These are phyloP conservation scores for Calonectria leucothoes DNA, from an alignment of 2,329 filamentous ascomycete species.

Conservation along the genomic window DNA sequence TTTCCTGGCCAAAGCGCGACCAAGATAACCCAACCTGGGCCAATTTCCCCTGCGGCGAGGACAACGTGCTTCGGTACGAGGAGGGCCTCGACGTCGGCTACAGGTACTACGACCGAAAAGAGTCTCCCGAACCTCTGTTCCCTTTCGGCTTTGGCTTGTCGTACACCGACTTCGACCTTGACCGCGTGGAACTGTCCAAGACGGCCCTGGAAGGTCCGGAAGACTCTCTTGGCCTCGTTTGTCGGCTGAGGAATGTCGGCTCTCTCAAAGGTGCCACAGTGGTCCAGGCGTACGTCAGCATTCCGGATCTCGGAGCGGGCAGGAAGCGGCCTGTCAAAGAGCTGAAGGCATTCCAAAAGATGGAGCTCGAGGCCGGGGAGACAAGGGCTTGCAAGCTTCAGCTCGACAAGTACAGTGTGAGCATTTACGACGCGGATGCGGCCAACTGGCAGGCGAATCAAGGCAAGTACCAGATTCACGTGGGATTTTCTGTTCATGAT, in stretches of 20 bases:
- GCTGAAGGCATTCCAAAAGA: constrained; percentile 1
- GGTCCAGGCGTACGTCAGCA: background rate
- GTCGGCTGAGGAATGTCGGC: background rate
- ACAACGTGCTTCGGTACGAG: constrained; percentile 9
- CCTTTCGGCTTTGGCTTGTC: constrained; percentile 24
- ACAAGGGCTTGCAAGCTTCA: background rate
- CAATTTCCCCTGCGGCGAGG: constrained; percentile 3
- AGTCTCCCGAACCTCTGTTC: constrained; percentile 17
- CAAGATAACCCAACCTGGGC: constrained; percentile 11
- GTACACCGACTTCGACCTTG: constrained; percentile 16
- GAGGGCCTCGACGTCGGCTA: constrained; percentile 25
- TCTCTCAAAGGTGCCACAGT: background rate
- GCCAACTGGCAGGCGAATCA: background rate
- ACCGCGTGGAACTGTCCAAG: background rate
- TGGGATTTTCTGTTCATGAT: background rate
- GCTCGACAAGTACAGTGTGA: constrained; percentile 3
- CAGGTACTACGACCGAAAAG: constrained; percentile 19
- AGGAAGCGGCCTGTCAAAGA: background rate
- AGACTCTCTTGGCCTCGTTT: background rate
- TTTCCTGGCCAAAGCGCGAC: constrained; percentile 18
- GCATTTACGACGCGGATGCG: background rate
- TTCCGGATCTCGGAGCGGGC: background rate
- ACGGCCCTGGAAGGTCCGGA: background rate
- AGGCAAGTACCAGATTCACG: background rate
- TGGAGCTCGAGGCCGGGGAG: background rate